Base-by-base conservation (phyloP, 305 asterid genomes). In the Solanum hybrid region DNA sequence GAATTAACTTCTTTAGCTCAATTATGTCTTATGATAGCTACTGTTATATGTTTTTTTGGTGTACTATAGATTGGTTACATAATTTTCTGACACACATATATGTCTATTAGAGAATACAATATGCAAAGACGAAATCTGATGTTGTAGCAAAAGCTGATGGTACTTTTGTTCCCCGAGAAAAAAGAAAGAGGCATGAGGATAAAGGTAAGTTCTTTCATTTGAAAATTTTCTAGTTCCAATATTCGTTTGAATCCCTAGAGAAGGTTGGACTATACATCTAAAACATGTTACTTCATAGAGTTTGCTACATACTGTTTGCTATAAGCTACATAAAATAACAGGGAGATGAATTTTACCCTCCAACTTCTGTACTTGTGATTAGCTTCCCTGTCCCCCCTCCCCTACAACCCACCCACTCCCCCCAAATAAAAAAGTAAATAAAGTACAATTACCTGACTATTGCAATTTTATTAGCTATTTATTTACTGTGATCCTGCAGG, bases 81-180 rank as follows among this genome's bases (percentile, higher is more conserved):
- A 27, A 72, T 86, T 72, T 51, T 32, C 4, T 65, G 75, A 82
- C 87, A 24, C 41, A n/a, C 77, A 33, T 65, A 12, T 84, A 8
- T 91, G 72, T 91, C 82, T 89, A 51, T 93, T 31, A 97, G 99
- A 89, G 97, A 91, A 97, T 97, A 93, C 98, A 97, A 89, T 97
- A 97, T 92, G 99, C 99, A 5, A 97, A 97, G 94, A 94, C 99
- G 17, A 97, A 97, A 94, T 97, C 99, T 4, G 99, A 97, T 93
- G 51, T 96, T 92, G 84, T 96, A 89, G 96, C 99, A 0, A 97
- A 97, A 94, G 95, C 98, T 1, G 99, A 97, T 93, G 99, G 99
- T 39, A 97, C 98, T 37, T 97, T 97, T 89, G 96, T 95, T 33
- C 99, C 99, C 88, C 95, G 99, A 90, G 99, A 96, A 88, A 97